A percentile compares a stretch with the other conserved stretches of the same genome.
phyloP scores from a whole-genome alignment of 2,329 filamentous ascomycete genomes.

The Diatrype stigma region DNA sequence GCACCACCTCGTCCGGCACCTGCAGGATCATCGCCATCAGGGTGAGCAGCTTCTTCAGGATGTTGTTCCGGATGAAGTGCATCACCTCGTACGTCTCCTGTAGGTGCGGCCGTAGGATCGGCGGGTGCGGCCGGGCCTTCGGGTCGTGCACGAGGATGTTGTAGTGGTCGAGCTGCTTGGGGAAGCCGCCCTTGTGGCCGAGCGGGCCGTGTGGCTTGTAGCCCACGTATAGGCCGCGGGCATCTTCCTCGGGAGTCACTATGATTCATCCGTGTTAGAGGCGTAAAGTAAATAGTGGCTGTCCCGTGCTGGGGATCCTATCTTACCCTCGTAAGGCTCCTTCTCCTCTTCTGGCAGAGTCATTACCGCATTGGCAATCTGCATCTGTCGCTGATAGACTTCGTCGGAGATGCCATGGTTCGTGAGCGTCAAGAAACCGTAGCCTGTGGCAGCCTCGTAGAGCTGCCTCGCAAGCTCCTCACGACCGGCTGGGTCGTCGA shows the following conservation, averaged over 20 bases:
- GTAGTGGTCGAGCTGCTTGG: constrained; percentile 9
- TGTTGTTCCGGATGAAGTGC: constrained; percentile 22
- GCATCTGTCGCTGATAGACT: constrained; percentile 21
- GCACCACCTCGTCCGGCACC: constrained; percentile 32
- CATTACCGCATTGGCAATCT: constrained; percentile 24
- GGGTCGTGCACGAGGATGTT: constrained; percentile 17
- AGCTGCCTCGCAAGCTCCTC: constrained; percentile 25
- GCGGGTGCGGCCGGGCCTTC: constrained; percentile 18
- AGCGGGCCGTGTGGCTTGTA: constrained; percentile 24
- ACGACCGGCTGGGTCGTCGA: constrained; percentile 19
- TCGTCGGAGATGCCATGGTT: constrained; percentile 25
- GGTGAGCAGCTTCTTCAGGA: constrained; percentile 30
- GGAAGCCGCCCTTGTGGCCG: constrained; percentile 13
- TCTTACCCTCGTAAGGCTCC: constrained; percentile 24
- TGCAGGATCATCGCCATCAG: constrained; percentile 35
- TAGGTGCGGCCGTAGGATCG: constrained; percentile 16
- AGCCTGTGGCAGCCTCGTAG: constrained; percentile 24
- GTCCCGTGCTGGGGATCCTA: too few species aligned
- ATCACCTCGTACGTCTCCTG: constrained; percentile 23
- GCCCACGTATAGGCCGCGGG: constrained; percentile 24
- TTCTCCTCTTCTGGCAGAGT: constrained; percentile 23
- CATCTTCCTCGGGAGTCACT: constrained; percentile 26
- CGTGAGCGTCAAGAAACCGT: constrained; percentile 23
- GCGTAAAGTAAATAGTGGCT: too few species aligned
- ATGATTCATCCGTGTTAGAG: too few species aligned